Evolutionary conservation across 202 grass and related monocot genomes (phyloP), one percentile per base, ranked within the genome.

Genomic region (Bolboschoenoplectus hybrid): DNA sequence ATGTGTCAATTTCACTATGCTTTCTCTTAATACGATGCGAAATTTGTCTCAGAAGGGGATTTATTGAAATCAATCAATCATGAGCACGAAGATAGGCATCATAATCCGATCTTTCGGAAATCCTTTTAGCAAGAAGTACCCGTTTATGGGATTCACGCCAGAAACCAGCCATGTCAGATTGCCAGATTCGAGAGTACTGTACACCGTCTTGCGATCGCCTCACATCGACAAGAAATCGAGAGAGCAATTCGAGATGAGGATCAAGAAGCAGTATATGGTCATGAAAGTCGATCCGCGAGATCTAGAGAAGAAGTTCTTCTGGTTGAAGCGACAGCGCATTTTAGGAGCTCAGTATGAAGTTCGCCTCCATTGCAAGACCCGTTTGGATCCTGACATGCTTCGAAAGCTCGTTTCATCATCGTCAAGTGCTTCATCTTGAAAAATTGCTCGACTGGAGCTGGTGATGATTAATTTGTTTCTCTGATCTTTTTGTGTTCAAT

Each of bases 321-420:
- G 87, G 92, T 68, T 93, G 34, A 93, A 93, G 61, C 82, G 91
- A 46, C 57, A 85, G 65, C 87, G 82, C 41, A 34, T 79, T 26
- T 26, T 85, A 64, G 91, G 91, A 10, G 91, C 82, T 85, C 91
- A 93, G 64, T 89, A 83, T 47, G 91, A 91, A 81, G 14, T 91
- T 68, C 71, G 69, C 5, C 80, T 93, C 63, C 67, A 58, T 85
- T 91, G 86, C 71, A 93, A 89, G 85, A 91, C 91, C 3, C 85
- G 87, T 61, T 77, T 91, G 55, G 87, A 91, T 67, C 88, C 56
- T 61, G 49, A 4, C n/a, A 35, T 67, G 35, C 53, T 80, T 61
- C 55, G 44, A 43, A 80, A 80, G 76, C 76, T 80, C 4, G 76
- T 80, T 41, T n/a, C 53, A 17, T 43, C 55, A 10, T 9, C 55